These are phyloP conservation scores for Oropetium thomaeum DNA, from an alignment of 176 grass and related monocot genomes.

Conservation along the genomic window DNA sequence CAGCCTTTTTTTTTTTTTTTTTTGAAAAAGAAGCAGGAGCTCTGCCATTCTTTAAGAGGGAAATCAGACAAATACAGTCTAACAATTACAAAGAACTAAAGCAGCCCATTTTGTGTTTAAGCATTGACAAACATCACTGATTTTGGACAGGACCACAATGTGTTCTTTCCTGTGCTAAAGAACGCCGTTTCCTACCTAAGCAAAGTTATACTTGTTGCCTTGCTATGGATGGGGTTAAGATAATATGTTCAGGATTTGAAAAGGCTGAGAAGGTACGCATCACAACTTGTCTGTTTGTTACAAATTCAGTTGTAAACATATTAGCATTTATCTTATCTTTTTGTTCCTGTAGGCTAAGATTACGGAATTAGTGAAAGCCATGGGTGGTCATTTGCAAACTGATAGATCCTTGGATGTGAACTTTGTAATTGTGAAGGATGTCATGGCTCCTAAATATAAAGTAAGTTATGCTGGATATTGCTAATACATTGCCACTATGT, in stretches of 20 bases:
- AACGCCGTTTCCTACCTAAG: constrained; percentile 74
- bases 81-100: no score
- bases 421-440: constrained; percentile 91
- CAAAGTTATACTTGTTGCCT: constrained; percentile 98
- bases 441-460: constrained; percentile 78
- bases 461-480: constrained; percentile 52
- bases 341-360: constrained; percentile 65
- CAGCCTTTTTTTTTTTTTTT: no score
- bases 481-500: constrained; percentile 1
- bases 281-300: constrained; percentile 4
- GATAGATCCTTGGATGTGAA: constrained; percentile 65
- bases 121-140: background rate
- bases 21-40: no score
- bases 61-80: no score
- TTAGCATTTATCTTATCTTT: constrained; percentile 25
- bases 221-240: constrained; percentile 91
- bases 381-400: constrained; percentile 65
- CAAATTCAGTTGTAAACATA: constrained; percentile 8
- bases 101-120: constrained; percentile 24
- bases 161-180: constrained; percentile 86
- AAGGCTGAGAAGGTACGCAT: constrained; percentile 73
- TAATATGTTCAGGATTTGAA: constrained; percentile 82
- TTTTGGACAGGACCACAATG: constrained; percentile 80
- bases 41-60: no score
- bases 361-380: constrained; percentile 66